Evolutionary conservation across 176 grass and related monocot species (phyloP).

Genomic region (Eragrostis nindensis): DNA sequence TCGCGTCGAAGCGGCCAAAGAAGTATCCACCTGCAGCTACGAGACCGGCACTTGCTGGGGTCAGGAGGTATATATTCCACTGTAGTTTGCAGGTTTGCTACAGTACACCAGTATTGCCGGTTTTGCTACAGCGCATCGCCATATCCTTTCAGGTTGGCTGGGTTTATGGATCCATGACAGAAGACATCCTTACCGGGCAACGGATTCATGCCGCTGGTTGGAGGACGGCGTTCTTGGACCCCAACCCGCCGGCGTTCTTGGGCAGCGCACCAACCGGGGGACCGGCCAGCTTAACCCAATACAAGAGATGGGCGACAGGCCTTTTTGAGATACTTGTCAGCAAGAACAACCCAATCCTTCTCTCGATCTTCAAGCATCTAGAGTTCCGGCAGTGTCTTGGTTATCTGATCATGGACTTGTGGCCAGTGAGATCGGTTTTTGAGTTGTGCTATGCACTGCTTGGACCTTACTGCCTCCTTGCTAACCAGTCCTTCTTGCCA

Average conservation of each 20-base stretch:
- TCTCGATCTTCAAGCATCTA: conserved; percentile 19
- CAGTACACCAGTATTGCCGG: neutral
- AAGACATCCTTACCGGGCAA: conserved; percentile 45
- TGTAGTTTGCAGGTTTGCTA: neutral
- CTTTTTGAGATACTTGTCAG: conserved; percentile 44
- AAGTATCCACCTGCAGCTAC: conserved; percentile 31
- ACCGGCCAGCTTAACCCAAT: conserved; percentile 45
- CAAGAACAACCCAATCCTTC: conserved; percentile 32
- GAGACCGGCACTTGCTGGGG: conserved; percentile 42
- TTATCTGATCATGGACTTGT: conserved; percentile 17
- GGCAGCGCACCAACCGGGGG: conserved; percentile 37
- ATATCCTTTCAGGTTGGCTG: conserved; percentile 37
- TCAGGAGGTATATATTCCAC: conserved; percentile 30
- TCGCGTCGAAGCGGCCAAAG: conserved; percentile 26
- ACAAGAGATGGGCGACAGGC: conserved; percentile 66
- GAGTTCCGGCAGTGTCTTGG: conserved; percentile 43
- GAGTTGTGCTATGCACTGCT: conserved; percentile 62
- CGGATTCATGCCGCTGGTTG: conserved; percentile 30
- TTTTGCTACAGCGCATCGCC: neutral
- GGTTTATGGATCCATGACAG: conserved; percentile 51
- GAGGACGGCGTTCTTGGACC: neutral
- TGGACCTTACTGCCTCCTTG: conserved; percentile 51
- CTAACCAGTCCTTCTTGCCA: conserved; percentile 56
- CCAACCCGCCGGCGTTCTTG: conserved; percentile 17
- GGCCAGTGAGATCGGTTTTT: conserved; percentile 17